These are phyloP conservation scores for Myxozyma melibiosi DNA, from an alignment of 805 yeast species.

Conservation along the genomic window DNA sequence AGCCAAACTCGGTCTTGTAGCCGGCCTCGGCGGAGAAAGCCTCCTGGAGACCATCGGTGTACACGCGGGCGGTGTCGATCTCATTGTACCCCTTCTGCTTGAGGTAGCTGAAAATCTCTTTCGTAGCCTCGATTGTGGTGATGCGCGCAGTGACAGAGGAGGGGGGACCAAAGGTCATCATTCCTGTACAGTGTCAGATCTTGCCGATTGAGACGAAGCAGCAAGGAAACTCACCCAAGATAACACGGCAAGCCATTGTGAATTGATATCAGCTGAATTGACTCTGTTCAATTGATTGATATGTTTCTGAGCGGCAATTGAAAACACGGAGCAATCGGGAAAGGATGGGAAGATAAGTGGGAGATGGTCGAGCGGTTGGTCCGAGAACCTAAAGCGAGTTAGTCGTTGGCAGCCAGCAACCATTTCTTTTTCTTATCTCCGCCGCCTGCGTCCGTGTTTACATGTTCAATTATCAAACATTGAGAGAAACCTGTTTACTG, in stretches of 20 bases:
- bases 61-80: slow-evolving; percentile 38
- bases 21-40: slow-evolving; percentile 31
- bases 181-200: not conserved
- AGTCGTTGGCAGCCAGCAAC: too few species aligned
- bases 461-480: too few species aligned
- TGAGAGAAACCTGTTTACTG: too few species aligned
- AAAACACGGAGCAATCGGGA: too few species aligned
- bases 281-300: not conserved
- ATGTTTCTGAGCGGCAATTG: too few species aligned
- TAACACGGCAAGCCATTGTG: not conserved
- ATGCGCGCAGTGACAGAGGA: slow-evolving; percentile 19
- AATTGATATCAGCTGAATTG: not conserved
- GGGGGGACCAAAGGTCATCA: slow-evolving; percentile 32
- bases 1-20: slow-evolving; percentile 18
- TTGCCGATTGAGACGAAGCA: not conserved
- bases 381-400: too few species aligned
- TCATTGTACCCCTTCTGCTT: slow-evolving; percentile 35
- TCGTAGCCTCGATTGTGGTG: slow-evolving; percentile 20
- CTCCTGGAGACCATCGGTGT: slow-evolving; percentile 34
- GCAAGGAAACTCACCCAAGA: not conserved
- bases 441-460: too few species aligned
- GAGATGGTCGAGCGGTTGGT: too few species aligned
- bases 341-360: too few species aligned
- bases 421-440: too few species aligned
- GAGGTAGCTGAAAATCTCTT: slow-evolving; percentile 19